Percentiles rank a stretch among this genome's conserved stretches.
Conservation (phyloP, 306 rosid genomes). For the Quercus berberidifolia region DNA sequence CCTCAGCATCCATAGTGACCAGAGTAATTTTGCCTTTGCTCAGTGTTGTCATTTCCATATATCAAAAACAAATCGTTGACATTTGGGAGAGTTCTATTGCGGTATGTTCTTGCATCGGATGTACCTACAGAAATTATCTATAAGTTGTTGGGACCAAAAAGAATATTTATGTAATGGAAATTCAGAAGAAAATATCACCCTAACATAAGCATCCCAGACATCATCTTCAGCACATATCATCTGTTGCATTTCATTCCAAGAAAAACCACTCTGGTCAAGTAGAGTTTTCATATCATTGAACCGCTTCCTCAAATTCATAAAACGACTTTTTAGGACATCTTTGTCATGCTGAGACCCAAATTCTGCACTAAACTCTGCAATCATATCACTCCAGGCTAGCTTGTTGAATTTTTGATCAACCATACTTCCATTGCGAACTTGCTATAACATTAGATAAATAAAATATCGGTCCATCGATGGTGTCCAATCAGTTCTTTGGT, state of each 20-base stretch:
- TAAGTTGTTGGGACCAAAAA: too few relatives aligned
- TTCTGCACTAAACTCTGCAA: slow-evolving; percentile 47
- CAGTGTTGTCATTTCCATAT: slow-evolving; percentile 26
- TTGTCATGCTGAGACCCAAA: slow-evolving; percentile 33
- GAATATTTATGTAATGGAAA: too few relatives aligned
- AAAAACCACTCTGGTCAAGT: too few relatives aligned
- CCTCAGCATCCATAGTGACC: too few relatives aligned
- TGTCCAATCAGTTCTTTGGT: too few relatives aligned
- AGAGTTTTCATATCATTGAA: background rate
- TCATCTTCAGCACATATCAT: too few relatives aligned
- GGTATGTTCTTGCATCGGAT: slow-evolving; percentile 36
- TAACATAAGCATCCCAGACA: too few relatives aligned
- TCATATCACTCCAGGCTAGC: slow-evolving; percentile 49
- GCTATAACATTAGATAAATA: slow-evolving; percentile 43
- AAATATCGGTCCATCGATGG: too few relatives aligned
- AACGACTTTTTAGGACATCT: slow-evolving; percentile 41
- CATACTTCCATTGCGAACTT: slow-evolving; percentile 44
- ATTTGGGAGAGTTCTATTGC: slow-evolving; percentile 48
- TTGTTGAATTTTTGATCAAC: slow-evolving; percentile 34
- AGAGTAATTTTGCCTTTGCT: too few relatives aligned
- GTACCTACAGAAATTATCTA: slow-evolving; percentile 19
- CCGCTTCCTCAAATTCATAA: slow-evolving; percentile 37
- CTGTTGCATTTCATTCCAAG: too few relatives aligned
- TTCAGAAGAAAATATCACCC: too few relatives aligned
- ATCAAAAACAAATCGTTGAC: slow-evolving; percentile 54